phyloP scores from a whole-genome alignment of 495 filamentous ascomycete species.

The Penicillium antarcticum region DNA sequence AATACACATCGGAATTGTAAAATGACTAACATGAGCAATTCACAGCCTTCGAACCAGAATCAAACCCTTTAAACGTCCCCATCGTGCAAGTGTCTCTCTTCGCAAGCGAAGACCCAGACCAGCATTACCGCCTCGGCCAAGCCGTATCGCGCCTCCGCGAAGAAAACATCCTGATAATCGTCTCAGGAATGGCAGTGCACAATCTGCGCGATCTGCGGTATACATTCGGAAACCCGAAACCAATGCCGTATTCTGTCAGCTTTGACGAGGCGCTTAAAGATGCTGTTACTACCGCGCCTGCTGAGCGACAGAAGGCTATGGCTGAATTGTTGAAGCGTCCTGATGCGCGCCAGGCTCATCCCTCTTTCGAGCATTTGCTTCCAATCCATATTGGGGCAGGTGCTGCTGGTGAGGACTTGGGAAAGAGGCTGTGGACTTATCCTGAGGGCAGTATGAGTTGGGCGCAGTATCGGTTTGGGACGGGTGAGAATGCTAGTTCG shows the following conservation, averaged over 20 bases:
- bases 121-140: slow-evolving; percentile 69
- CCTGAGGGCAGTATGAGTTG: slow-evolving; percentile 68
- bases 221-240: slow-evolving; percentile 39
- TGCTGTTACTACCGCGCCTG: slow-evolving; percentile 52
- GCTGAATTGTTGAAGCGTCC: slow-evolving; percentile 53
- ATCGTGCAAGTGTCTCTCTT: slow-evolving; percentile 81
- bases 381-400: slow-evolving; percentile 75
- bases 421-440: slow-evolving; percentile 61
- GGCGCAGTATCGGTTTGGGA: slow-evolving; percentile 74
- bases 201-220: slow-evolving; percentile 68
- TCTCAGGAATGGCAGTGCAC: slow-evolving; percentile 85
- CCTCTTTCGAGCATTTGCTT: slow-evolving; percentile 75
- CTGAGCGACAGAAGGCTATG: slow-evolving; percentile 60
- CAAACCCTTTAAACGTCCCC: slow-evolving; percentile 74
- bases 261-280: slow-evolving; percentile 80
- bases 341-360: slow-evolving; percentile 76
- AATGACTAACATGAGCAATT: background rate
- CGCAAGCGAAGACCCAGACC: slow-evolving; percentile 60
- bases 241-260: slow-evolving; percentile 63
- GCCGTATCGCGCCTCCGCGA: slow-evolving; percentile 67
- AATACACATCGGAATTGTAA: too few relatives aligned
- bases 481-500: slow-evolving; percentile 36
- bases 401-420: slow-evolving; percentile 61
- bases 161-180: slow-evolving; percentile 69
- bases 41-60: slow-evolving; percentile 62